These are phyloP conservation scores for Keithomyces neogunnii DNA, from an alignment of 2,329 filamentous ascomycete species.

Conservation along the genomic window DNA sequence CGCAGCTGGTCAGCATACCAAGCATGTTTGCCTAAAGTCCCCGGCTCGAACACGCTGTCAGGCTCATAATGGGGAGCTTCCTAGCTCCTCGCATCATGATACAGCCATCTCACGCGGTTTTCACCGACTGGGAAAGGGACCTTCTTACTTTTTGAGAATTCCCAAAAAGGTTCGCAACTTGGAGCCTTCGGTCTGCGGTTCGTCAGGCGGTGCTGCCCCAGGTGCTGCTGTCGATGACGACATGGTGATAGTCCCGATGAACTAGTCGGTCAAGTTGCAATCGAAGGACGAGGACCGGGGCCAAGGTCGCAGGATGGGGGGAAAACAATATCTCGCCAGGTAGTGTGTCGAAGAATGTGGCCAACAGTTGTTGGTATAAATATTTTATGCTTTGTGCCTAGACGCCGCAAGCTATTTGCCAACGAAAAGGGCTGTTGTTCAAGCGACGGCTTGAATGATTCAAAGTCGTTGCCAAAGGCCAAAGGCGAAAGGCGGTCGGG, in stretches of 20 bases:
- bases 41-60: no score
- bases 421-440: not conserved
- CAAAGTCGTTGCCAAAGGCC: not conserved
- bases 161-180: slow-evolving; percentile 84
- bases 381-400: no score
- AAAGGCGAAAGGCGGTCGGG: not conserved
- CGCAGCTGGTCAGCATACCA: slow-evolving; percentile 3
- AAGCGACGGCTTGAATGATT: not conserved
- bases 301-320: no score
- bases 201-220: slow-evolving; percentile 29
- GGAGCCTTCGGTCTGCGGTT: slow-evolving; percentile 64
- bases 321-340: no score
- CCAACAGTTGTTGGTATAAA: no score
- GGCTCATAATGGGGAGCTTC: not conserved
- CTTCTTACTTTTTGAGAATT: slow-evolving; percentile 74
- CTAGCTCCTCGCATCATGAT: slow-evolving; percentile 6
- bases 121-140: not conserved
- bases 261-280: no score
- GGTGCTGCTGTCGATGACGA: slow-evolving; percentile 27
- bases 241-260: slow-evolving; percentile 17
- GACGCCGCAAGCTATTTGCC: no score
- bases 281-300: no score
- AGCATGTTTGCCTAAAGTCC: not conserved
- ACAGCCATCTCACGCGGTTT: slow-evolving; percentile 5
- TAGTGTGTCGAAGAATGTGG: not conserved